phyloP scores from a whole-genome alignment of 306 rosid genomes.

The Glycine latifolia region DNA sequence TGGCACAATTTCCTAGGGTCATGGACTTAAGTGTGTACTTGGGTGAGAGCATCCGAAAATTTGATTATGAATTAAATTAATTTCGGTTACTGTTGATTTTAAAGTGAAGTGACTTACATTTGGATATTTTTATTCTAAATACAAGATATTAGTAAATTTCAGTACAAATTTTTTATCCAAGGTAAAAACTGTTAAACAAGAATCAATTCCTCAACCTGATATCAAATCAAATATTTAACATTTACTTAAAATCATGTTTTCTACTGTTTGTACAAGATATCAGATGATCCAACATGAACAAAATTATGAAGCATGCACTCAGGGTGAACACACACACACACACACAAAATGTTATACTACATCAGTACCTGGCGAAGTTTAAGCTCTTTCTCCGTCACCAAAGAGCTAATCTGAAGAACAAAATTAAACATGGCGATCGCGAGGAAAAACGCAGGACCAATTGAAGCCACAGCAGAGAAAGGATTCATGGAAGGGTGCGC shows the following conservation, averaged over 20 bases:
- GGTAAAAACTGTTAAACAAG: too few species aligned
- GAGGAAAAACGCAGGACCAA: constrained; percentile 80
- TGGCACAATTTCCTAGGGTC: not conserved
- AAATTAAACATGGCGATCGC: constrained; percentile 89
- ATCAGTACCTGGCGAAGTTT: constrained; percentile 87
- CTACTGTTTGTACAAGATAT: not conserved
- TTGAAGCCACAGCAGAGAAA: constrained; percentile 51
- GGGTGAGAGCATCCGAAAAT: not conserved
- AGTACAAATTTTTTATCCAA: not conserved
- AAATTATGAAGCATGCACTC: not conserved
- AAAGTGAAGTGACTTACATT: not conserved
- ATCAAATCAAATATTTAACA: not conserved
- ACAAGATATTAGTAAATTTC: not conserved
- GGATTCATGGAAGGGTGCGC: constrained; percentile 70
- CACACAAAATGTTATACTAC: too few species aligned
- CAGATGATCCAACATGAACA: not conserved
- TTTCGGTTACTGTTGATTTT: not conserved
- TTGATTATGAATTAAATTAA: not conserved
- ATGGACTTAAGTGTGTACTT: not conserved
- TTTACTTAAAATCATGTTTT: not conserved
- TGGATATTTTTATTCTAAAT: not conserved
- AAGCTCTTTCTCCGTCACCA: constrained; percentile 87
- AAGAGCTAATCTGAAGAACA: constrained; percentile 82
- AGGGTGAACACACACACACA: too few species aligned
- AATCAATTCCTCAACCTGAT: not conserved